Evolutionary conservation across 768 basidiomycete genomes (phyloP), one percentile per base, ranked within the genome.

Genomic region (Piloderma croceum): DNA sequence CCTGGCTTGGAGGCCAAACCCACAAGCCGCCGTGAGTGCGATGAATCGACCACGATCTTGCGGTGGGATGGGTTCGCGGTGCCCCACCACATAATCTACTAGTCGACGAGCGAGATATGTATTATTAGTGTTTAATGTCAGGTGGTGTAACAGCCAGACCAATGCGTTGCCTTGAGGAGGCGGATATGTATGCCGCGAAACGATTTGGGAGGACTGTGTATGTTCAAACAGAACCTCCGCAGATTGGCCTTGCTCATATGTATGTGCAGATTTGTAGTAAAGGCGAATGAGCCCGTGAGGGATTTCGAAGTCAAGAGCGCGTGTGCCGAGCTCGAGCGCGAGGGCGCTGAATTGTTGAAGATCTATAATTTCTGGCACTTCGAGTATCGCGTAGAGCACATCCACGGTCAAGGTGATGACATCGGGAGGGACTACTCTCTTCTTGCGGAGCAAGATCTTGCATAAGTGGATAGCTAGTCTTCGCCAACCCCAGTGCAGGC

Each of bases 401-500:
- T 73, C 70, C n/a, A 68, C 51, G 39, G 61, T 57, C 32, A 59
- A 50, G 27, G 69, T 48, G 22, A 46, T 39, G 39, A 51, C 43
- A 33, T 57, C 35, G 19, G 51, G 54, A 23, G 46, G 11, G 23
- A 42, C 15, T 1, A 5, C 35, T 29, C 21, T 19, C 34, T 4
- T 42, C 23, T 5, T 41, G 38, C 12, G 44, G 27, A n/a, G 70
- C 48, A 5, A 63, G 42, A 20, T 51, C 45, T 10, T 50, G 52
- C 32, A 79, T 52, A 22, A 79, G 56, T 6, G 41, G 10, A 65
- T 52, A 2, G 74, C 76, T 27, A 68, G 60, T 20, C 50, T 40
- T 36, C 63, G 59, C 76, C 75, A 81, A 31, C 69, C 62, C 74
- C 76, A 81, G 46, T 72, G 63, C 27, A 78, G 49, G 45, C 75